phyloP scores from a whole-genome alignment of 345 rosid genomes.

The Citrus sp. region DNA sequence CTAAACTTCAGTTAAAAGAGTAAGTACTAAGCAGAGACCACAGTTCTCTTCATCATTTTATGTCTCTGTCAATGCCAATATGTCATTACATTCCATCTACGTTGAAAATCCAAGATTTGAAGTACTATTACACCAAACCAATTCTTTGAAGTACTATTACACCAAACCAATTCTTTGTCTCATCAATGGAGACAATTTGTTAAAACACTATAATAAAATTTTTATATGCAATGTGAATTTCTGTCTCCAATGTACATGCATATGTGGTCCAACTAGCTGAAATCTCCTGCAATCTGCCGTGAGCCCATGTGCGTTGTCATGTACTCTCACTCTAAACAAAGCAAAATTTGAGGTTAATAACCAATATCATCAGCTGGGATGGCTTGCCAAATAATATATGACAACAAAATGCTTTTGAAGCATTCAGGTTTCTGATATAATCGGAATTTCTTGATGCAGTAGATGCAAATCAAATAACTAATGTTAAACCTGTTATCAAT shows the following conservation, averaged over 20 bases:
- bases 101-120: not conserved
- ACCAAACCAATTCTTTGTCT: conserved; percentile 6
- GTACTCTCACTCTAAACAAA: not conserved
- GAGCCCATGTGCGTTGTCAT: not conserved
- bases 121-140: too few relatives aligned
- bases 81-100: not conserved
- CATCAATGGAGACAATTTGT: conserved; percentile 6
- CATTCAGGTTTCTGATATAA: not conserved
- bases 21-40: not conserved
- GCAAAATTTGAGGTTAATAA: not conserved
- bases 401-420: not conserved
- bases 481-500: too few relatives aligned
- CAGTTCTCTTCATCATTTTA: not conserved
- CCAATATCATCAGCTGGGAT: not conserved
- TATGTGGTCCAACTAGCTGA: not conserved
- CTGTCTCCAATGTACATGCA: not conserved
- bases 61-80: not conserved
- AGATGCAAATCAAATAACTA: too few relatives aligned
- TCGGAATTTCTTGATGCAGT: not conserved
- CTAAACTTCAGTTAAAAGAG: too few relatives aligned
- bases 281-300: not conserved
- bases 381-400: not conserved
- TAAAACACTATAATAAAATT: not conserved
- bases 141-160: not conserved
- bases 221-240: not conserved